phyloP scores from a whole-genome alignment of 2,329 filamentous ascomycete genomes.

The Annulohypoxylon truncatum region DNA sequence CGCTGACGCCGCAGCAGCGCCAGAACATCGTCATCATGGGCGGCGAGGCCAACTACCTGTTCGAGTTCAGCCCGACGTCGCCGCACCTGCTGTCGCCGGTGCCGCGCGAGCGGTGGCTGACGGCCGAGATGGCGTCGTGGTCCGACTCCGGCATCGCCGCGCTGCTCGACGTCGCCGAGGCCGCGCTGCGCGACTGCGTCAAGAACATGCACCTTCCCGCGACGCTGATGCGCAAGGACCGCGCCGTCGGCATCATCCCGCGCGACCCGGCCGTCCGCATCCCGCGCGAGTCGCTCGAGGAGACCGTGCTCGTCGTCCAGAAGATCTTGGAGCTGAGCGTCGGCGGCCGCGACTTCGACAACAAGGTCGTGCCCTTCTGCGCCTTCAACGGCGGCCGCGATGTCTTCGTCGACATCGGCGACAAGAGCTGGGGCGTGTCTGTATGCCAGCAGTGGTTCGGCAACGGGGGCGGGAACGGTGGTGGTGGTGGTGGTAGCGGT shows the following conservation, averaged over 20 bases:
- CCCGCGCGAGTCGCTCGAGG: slow-evolving; percentile 89
- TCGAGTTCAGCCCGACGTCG: slow-evolving; percentile 76
- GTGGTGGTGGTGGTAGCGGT: slow-evolving; percentile 45
- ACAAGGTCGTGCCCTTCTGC: slow-evolving; percentile 80
- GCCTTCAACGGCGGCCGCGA: slow-evolving; percentile 98
- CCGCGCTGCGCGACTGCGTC: slow-evolving; percentile 83
- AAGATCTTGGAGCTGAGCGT: slow-evolving; percentile 87
- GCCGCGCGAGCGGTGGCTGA: slow-evolving; percentile 74
- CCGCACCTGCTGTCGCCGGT: slow-evolving; percentile 77
- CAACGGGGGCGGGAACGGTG: slow-evolving; percentile 53
- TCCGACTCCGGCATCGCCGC: slow-evolving; percentile 79
- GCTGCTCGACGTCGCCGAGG: slow-evolving; percentile 90
- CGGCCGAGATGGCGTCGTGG: slow-evolving; percentile 82
- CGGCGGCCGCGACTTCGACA: slow-evolving; percentile 58
- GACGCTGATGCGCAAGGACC: slow-evolving; percentile 84
- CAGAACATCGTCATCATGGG: slow-evolving; percentile 91
- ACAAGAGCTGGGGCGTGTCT: slow-evolving; percentile 95
- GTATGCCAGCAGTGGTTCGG: slow-evolving; percentile 94
- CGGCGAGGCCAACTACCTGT: slow-evolving; percentile 95
- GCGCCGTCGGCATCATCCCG: slow-evolving; percentile 83
- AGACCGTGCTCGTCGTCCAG: slow-evolving; percentile 94
- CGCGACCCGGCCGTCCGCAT: slow-evolving; percentile 73
- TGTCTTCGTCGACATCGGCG: slow-evolving; percentile 98
- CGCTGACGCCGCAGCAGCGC: slow-evolving; percentile 74
- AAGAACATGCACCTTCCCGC: slow-evolving; percentile 83